phyloP scores from a whole-genome alignment of 2,329 filamentous ascomycete genomes.

The Talaromyces sp. region DNA sequence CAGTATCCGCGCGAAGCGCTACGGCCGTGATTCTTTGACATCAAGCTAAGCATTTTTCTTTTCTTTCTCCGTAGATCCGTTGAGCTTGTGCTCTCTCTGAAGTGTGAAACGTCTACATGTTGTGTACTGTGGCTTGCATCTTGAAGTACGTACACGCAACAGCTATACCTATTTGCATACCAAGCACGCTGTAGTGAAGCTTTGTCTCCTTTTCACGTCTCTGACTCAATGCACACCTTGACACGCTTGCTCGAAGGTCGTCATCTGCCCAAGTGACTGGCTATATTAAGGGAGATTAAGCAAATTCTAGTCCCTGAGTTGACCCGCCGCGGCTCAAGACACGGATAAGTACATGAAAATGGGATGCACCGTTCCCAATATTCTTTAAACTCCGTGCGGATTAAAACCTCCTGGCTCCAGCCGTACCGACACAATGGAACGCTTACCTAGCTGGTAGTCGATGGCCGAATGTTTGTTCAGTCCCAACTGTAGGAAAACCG shows the following conservation, averaged over 20 bases:
- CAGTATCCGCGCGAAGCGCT: slow-evolving; percentile 4
- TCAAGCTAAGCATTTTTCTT: not conserved
- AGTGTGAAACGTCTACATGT: not conserved
- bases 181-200: not conserved
- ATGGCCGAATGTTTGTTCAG: not conserved
- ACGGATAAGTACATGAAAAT: not conserved
- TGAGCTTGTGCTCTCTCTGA: not conserved
- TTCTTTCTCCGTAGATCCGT: not conserved
- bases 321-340: not conserved
- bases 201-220: not conserved
- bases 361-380: not conserved
- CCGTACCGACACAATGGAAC: not conserved
- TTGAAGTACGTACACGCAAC: not conserved
- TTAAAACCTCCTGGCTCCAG: not conserved
- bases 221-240: not conserved
- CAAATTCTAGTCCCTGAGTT: not conserved
- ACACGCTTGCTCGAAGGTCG: not conserved
- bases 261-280: not conserved
- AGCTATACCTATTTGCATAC: not conserved
- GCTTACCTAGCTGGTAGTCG: not conserved
- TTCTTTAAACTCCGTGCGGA: not conserved
- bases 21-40: not conserved
- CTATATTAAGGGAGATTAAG: no score
- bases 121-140: not conserved
- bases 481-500: not conserved